phyloP scores from a whole-genome alignment of 2,329 filamentous ascomycete genomes.

The Neonectria faginata region DNA sequence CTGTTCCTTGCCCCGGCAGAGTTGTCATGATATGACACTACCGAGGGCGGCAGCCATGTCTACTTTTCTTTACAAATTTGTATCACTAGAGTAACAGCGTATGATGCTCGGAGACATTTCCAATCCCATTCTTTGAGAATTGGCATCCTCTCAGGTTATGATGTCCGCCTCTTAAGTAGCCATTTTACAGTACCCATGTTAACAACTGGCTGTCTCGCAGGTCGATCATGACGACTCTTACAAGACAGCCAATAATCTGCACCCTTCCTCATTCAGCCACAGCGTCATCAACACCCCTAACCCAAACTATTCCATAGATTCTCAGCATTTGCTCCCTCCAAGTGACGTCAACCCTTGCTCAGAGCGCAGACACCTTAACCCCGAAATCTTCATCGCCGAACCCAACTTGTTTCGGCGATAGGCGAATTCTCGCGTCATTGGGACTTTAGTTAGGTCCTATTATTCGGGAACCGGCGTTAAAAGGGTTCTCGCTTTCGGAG shows the following conservation, averaged over 20 bases:
- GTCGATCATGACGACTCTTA: neutral
- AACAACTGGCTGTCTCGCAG: neutral
- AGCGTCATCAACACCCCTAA: neutral
- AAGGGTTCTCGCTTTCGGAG: neutral
- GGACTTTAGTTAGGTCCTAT: neutral
- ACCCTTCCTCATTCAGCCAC: neutral
- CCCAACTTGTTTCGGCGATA: neutral
- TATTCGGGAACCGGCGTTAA: neutral
- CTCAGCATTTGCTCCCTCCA: neutral
- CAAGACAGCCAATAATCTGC: neutral
- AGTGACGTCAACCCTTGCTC: neutral
- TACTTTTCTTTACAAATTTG: too few species aligned
- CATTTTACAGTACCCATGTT: neutral
- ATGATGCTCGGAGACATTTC: neutral
- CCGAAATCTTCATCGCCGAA: constrained; percentile 4
- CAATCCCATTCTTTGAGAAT: neutral
- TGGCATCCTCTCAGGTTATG: neutral
- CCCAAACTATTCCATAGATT: neutral
- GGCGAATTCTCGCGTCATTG: neutral
- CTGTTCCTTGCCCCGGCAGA: neutral
- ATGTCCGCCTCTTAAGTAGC: neutral
- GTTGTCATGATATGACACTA: neutral
- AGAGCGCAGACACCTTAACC: neutral
- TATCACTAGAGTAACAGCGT: neutral
- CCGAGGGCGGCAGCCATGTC: neutral